Conservation (phyloP, 2,329 filamentous ascomycete species). For the Aspergillus chevalieri region DNA sequence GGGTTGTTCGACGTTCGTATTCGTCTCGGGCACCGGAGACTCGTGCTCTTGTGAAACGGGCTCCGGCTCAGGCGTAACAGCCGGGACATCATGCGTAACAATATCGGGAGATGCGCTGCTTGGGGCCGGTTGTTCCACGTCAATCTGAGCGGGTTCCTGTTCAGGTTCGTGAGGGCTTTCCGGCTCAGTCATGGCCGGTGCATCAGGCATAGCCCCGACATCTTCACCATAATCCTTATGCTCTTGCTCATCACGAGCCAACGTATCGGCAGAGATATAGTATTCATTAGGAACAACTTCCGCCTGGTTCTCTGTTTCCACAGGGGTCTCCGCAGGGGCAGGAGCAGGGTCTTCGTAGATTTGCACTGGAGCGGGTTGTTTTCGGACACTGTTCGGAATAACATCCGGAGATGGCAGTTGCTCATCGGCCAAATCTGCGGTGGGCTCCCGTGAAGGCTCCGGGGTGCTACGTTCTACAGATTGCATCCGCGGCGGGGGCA, state of each 20-base stretch:
- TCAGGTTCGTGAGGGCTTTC: not conserved
- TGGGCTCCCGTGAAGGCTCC: not conserved
- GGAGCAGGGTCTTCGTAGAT: constrained; percentile 21
- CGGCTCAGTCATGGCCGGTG: not conserved
- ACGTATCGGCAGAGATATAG: not conserved
- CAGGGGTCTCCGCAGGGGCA: constrained; percentile 7
- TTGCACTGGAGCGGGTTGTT: constrained; percentile 15
- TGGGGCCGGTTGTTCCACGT: not conserved
- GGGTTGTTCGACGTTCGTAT: not conserved
- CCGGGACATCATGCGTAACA: not conserved
- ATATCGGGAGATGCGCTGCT: not conserved
- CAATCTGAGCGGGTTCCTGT: not conserved
- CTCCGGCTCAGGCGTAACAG: not conserved
- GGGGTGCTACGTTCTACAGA: not conserved
- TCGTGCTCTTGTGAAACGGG: not conserved
- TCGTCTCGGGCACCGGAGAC: not conserved
- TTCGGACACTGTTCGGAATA: constrained; percentile 2
- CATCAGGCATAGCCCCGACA: not conserved
- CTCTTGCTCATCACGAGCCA: not conserved
- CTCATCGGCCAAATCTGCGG: not conserved
- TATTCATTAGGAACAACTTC: not conserved
- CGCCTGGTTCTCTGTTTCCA: constrained; percentile 5
- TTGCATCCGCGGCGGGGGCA: not conserved
- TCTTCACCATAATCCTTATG: not conserved
- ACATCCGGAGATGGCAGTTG: constrained; percentile 6